A percentile compares a stretch with the other conserved stretches of the same genome.
Conservation (phyloP, 306 rosid species). For the Malus orientalis region DNA sequence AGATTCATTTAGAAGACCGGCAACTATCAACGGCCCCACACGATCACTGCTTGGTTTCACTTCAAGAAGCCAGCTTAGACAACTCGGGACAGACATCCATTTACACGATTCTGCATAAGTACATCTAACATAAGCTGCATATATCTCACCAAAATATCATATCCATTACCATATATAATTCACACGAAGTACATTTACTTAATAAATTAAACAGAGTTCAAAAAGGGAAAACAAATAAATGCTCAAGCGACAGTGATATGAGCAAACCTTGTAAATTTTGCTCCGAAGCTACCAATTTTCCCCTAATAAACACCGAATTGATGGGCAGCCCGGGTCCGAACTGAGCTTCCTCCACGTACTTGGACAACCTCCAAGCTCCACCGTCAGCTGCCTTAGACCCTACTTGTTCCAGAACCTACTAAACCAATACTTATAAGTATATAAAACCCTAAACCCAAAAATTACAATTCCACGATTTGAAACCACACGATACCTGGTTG, state of each 20-base stretch:
- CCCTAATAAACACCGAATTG: constrained; percentile 51
- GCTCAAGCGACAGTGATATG: background rate
- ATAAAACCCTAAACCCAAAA: background rate
- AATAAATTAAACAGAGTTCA: too few species aligned
- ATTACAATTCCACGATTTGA: background rate
- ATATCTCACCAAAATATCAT: background rate
- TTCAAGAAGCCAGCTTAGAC: constrained; percentile 60
- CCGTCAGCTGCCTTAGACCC: constrained; percentile 31
- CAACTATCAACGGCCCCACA: constrained; percentile 54
- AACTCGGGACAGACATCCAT: constrained; percentile 64
- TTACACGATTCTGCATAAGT: constrained; percentile 38
- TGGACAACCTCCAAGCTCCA: constrained; percentile 54
- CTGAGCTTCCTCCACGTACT: constrained; percentile 63
- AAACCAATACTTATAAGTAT: background rate
- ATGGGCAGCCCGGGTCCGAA: constrained; percentile 70
- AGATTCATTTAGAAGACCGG: constrained; percentile 51
- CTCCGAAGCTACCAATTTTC: constrained; percentile 27
- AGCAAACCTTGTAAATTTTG: constrained; percentile 43
- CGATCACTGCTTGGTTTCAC: constrained; percentile 50
- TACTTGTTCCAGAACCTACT: constrained; percentile 41
- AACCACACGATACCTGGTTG: constrained; percentile 15
- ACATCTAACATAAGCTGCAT: background rate
- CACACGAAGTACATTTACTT: background rate
- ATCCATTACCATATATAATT: background rate
- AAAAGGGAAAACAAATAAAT: background rate